Base-by-base conservation (phyloP, 192 early-diverging fungal genomes). In the Lunasporangiospora selenospora region DNA sequence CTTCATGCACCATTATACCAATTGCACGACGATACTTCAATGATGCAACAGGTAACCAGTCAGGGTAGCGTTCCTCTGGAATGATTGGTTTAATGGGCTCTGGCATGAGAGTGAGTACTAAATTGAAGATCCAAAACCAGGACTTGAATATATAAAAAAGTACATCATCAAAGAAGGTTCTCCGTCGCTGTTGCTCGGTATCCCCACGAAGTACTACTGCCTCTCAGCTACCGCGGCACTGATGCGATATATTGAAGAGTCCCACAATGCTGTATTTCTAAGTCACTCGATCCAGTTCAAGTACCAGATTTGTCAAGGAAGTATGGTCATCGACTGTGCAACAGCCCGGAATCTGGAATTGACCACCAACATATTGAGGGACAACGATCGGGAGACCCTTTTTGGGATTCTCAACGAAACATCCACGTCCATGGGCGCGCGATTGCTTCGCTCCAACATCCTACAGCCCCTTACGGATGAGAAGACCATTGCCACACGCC, bases 381-480 rank as follows among this genome's bases (percentile, higher is more conserved):
- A 60, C 19, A 69, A 80, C 21, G 81, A 67, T 27, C 80, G 69
- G 21, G 62, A 86, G 6, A 81, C 84, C 0, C 65, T 92, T 1
- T 87, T 81, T 61, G 88, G 88, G 27, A 58, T 86, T 1, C 47
- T 92, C 15, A 84, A 88, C 55, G 62, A 82, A 23, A 89, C 90
- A 0, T 34, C 54, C 5, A 92, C 90, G 3, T 60, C 83, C 2
- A 92, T 92, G 90, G 90, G 90, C 31, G 71, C 83, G 15, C 82
- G 92, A 4, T 61, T 95, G 16, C 77, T 97, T 27, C 84, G 89
- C 5, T 80, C 84, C 31, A 93, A 85, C 67, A 89, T 95, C 11
- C 50, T 97, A 16, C 92, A 94, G 64, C 95, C 93, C 15, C 53
- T 67, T 3, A 84, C 42, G 13, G 77, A 86, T 54, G 31, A 78